Evolutionary conservation across 176 grass and related monocot species (phyloP).

Genomic region (Cymbopogon citratus): DNA sequence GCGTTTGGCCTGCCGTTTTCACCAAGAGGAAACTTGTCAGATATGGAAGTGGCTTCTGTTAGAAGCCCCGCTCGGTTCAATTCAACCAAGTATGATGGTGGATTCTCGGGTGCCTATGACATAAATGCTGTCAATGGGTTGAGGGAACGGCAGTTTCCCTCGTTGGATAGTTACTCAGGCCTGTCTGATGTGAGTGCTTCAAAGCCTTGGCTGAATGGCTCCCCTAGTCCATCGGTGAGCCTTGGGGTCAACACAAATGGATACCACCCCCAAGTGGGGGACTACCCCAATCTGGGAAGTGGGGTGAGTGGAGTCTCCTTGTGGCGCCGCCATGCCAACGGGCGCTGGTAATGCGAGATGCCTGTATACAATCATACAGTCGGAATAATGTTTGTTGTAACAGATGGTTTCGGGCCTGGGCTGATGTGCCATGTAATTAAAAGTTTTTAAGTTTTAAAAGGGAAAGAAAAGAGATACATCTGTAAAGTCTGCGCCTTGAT

Average conservation of each 20-base stretch:
- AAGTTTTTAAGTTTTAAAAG: constrained; percentile 32
- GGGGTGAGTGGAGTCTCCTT: constrained; percentile 32
- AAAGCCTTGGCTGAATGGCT: constrained; percentile 53
- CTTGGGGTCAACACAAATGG: constrained; percentile 32
- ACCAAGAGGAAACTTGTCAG: constrained; percentile 29
- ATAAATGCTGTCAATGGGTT: constrained; percentile 30
- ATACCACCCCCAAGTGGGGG: constrained; percentile 32
- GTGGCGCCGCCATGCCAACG: constrained; percentile 47
- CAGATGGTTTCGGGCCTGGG: constrained; percentile 28
- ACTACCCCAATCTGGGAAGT: constrained; percentile 35
- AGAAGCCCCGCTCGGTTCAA: constrained; percentile 33
- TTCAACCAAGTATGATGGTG: constrained; percentile 42
- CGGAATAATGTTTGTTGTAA: constrained; percentile 53
- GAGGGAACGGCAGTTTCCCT: constrained; percentile 33
- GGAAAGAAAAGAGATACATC: constrained; percentile 38
- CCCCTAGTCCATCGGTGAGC: constrained; percentile 10
- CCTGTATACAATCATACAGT: constrained; percentile 39
- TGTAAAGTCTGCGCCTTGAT: constrained; percentile 6
- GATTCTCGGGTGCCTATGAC: constrained; percentile 50
- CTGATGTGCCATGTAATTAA: constrained; percentile 33
- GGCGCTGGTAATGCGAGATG: constrained; percentile 35
- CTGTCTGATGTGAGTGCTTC: constrained; percentile 38
- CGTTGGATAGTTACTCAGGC: constrained; percentile 26
- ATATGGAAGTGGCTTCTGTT: constrained; percentile 28
- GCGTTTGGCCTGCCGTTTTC: constrained; percentile 40